Evolutionary conservation across 441 rosid species (phyloP).

Genomic region (Mallotus japonicus): DNA sequence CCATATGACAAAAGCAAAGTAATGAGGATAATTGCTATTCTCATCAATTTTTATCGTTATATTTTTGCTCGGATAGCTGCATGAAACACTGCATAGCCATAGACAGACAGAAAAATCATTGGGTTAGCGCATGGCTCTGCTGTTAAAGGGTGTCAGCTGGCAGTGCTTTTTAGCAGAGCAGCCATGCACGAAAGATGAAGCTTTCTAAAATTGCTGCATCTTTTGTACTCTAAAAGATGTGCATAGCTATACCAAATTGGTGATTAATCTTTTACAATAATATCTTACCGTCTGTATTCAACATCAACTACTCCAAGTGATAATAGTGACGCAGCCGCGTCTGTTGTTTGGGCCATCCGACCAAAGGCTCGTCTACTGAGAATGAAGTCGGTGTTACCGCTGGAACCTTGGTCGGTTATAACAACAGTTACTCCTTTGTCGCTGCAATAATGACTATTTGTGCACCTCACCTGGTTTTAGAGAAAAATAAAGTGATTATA

Average conservation of each 20-base stretch:
- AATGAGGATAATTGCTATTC: constrained; percentile 56
- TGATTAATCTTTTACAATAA: background rate
- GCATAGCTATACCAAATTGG: too few relatives aligned
- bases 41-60: constrained; percentile 61
- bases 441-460: constrained; percentile 44
- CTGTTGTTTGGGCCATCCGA: constrained; percentile 52
- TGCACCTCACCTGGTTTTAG: constrained; percentile 52
- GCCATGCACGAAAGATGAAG: too few relatives aligned
- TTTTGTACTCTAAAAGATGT: too few relatives aligned
- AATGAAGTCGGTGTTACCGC: constrained; percentile 52
- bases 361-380: constrained; percentile 52
- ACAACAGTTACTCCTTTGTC: constrained; percentile 52
- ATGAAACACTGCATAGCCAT: constrained; percentile 44
- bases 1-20: constrained; percentile 59
- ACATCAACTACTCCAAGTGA: constrained; percentile 50
- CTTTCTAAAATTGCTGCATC: too few relatives aligned
- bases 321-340: constrained; percentile 43
- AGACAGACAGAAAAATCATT: background rate
- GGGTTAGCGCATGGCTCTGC: constrained; percentile 5
- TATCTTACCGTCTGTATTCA: constrained; percentile 58
- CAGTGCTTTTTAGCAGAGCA: too few relatives aligned
- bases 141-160: too few relatives aligned
- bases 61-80: constrained; percentile 58
- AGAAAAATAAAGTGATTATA: background rate
- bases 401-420: constrained; percentile 59